A percentile compares a stretch with the other conserved stretches of the same genome.
These are phyloP conservation scores for Phytophthora litchii DNA, from an alignment of 352 stramenopile species.

Conservation along the genomic window DNA sequence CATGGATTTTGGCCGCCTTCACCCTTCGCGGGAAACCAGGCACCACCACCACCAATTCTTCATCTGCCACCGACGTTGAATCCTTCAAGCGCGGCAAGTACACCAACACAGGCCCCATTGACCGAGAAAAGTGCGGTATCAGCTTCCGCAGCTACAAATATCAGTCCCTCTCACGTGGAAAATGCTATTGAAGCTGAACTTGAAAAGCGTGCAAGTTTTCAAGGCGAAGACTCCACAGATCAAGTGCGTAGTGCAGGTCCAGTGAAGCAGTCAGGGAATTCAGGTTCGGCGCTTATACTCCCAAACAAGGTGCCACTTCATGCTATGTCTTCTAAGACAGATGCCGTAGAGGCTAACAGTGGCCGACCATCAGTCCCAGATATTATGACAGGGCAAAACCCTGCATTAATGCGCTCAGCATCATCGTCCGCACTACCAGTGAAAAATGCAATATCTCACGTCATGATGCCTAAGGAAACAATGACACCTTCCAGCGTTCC, in stretches of 20 bases:
- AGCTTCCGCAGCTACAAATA: neutral
- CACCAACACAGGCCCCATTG: neutral
- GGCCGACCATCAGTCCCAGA: conserved; percentile 9
- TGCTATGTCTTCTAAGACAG: neutral
- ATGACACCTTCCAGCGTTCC: conserved; percentile 6
- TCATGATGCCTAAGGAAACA: conserved; percentile 1
- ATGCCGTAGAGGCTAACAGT: neutral
- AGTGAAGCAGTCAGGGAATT: conserved; percentile 6
- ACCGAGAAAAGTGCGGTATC: neutral
- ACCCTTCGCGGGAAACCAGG: conserved; percentile 23
- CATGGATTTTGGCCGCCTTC: conserved; percentile 37
- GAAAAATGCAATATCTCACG: neutral
- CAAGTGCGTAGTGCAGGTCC: conserved; percentile 3
- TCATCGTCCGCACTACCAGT: conserved; percentile 36
- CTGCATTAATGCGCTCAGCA: conserved; percentile 28
- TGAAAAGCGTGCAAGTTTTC: conserved; percentile 6
- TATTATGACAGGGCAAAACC: neutral
- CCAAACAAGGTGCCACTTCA: neutral
- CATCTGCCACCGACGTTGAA: conserved; percentile 14
- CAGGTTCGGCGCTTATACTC: neutral
- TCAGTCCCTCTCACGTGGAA: neutral
- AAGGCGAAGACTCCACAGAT: conserved; percentile 11
- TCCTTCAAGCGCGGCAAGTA: conserved; percentile 1
- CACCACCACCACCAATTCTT: conserved; percentile 13
- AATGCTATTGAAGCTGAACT: neutral